These are phyloP conservation scores for Trichosphaerium sp. DNA, from an alignment of 78 protist species.

Conservation along the genomic window DNA sequence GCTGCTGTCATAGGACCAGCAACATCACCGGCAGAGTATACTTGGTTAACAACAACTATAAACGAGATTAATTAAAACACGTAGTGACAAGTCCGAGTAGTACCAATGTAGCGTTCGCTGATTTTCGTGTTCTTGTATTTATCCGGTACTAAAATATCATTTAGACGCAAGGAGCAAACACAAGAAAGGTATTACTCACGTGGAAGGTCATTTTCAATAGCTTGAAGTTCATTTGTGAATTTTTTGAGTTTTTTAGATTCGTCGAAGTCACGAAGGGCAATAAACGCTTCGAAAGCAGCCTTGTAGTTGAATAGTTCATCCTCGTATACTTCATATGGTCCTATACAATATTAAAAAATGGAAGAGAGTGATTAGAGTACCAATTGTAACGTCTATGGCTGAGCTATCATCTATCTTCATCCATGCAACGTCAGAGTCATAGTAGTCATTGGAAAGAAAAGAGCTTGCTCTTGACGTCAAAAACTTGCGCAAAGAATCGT, in stretches of 20 bases:
- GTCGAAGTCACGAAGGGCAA: background rate
- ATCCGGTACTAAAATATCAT: no score
- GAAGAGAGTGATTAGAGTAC: no score
- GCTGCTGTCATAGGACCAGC: constrained; percentile 23
- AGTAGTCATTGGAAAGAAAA: background rate
- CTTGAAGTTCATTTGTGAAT: background rate
- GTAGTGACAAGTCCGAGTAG: no score
- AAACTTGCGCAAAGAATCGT: background rate
- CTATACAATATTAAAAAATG: background rate
- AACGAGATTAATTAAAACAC: no score
- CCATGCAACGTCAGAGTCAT: background rate
- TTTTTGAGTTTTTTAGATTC: background rate
- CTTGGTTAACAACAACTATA: constrained; percentile 16
- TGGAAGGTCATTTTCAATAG: constrained; percentile 13
- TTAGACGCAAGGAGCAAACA: no score
- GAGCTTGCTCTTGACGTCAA: background rate
- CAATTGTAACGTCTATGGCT: constrained; percentile 8
- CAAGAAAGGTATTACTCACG: no score
- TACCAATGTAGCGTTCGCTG: no score
- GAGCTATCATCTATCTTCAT: background rate
- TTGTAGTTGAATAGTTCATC: constrained; percentile 9
- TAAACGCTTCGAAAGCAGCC: constrained; percentile 13
- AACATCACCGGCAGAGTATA: constrained; percentile 4
- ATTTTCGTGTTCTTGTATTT: background rate
- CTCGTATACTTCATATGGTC: constrained; percentile 28